phyloP scores from a whole-genome alignment of 2,329 filamentous ascomycete species.

The Graphilbum sp. region DNA sequence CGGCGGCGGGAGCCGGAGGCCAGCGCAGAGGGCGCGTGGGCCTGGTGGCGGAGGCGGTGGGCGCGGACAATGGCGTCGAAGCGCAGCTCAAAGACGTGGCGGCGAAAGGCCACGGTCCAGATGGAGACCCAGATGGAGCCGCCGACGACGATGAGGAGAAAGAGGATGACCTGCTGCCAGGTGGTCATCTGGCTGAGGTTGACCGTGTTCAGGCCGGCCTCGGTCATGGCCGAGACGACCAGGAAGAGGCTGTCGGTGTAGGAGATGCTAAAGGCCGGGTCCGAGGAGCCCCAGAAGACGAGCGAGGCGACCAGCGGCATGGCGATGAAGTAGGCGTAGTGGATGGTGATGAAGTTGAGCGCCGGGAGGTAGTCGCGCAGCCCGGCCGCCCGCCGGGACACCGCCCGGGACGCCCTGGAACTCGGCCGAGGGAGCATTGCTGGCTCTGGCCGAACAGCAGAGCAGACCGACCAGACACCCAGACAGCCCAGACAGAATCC shows the following conservation, averaged over 20 bases:
- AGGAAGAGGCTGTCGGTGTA: conserved; percentile 51
- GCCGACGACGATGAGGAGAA: conserved; percentile 45
- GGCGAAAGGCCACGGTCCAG: conserved; percentile 44
- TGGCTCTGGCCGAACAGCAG: too few relatives aligned
- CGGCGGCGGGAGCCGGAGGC: too few relatives aligned
- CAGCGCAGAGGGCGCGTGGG: too few relatives aligned
- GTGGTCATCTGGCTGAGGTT: conserved; percentile 46
- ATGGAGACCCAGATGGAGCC: conserved; percentile 48
- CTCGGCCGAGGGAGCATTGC: too few relatives aligned
- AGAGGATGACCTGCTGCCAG: conserved; percentile 49
- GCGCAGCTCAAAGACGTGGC: conserved; percentile 42
- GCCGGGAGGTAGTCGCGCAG: conserved; percentile 17
- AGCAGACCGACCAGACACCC: too few relatives aligned
- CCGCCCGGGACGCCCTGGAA: too few relatives aligned
- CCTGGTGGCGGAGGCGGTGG: conserved; percentile 20
- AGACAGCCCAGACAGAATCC: too few relatives aligned
- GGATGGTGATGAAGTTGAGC: conserved; percentile 45
- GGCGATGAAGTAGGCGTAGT: conserved; percentile 48
- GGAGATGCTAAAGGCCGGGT: conserved; percentile 30
- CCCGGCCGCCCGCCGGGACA: background rate
- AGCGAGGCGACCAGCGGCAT: conserved; percentile 36
- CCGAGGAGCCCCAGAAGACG: conserved; percentile 42
- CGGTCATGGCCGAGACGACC: conserved; percentile 48
- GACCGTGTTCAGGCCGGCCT: conserved; percentile 47
- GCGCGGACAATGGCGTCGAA: conserved; percentile 35